Evolutionary conservation across 805 yeast species (phyloP), one percentile per base, ranked within the genome.

Genomic region (Suhomyces faveliae): DNA sequence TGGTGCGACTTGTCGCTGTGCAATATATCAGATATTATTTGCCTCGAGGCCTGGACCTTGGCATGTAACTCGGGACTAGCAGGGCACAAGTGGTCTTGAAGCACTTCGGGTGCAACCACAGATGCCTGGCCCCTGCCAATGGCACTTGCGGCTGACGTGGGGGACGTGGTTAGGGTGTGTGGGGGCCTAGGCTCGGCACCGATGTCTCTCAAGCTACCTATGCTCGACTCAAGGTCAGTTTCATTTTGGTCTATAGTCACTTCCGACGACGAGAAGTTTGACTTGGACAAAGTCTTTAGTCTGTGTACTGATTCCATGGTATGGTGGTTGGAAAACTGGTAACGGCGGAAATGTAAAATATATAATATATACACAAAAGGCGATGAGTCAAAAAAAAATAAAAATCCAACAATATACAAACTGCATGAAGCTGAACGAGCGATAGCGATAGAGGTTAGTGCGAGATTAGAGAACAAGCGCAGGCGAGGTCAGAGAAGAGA

Each of bases 41-140:
- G 51, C 49, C 79, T 58, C 49, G 67, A 63, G 1, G 48, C 46
- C 19, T 67, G 53, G 5, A 74, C 66, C 46, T 68, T 65, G 9
- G 48, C 29, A 27, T 64, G 56, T 17, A 69, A 52, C 2, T 43
- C 42, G 9, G 61, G 62, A 24, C 67, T 54, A 4, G 65, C 58
- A 3, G 79, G 78, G 42, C 61, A 67, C 24, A 75, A 49, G 40
- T 63, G 63, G 42, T 66, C 65, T 48, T 74, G 79, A 6, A 73
- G 60, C 7, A 74, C 70, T 48, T 73, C 77, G 0, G 80, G 79
- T 51, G 69, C 75, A 3, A 75, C 70, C 19, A 73, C 63, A 1
- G 72, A 64, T 35, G 64, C 60, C 20, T 66, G 65, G 8, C 74
- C 74, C 20, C 25, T 43, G 35, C 35, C 46, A 10, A 30, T 24